Evolutionary conservation across 176 grass and related monocot genomes (phyloP).

Genomic region (Sorghum bicolor): DNA sequence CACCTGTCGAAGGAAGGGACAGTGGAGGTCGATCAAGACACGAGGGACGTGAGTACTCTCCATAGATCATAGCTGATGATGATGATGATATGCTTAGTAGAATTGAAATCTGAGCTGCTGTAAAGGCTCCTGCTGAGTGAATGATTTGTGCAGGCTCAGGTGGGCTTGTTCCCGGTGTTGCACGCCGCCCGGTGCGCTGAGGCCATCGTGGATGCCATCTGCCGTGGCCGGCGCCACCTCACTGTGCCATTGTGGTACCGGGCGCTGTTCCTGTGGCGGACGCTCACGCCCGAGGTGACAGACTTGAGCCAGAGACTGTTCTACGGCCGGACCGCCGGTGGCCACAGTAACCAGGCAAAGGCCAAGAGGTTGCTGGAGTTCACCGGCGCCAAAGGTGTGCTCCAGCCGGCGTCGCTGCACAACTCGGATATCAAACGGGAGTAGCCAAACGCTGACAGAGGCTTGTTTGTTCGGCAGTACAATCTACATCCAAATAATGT

Average conservation of each 20-base stretch:
- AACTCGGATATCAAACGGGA: constrained; percentile 44
- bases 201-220: constrained; percentile 56
- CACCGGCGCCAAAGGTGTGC: constrained; percentile 38
- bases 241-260: constrained; percentile 59
- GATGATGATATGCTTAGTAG: not conserved
- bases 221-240: constrained; percentile 43
- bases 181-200: constrained; percentile 38
- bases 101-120: too few species aligned
- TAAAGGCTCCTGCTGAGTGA: not conserved
- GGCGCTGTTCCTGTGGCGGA: constrained; percentile 53
- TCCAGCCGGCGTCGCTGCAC: constrained; percentile 55
- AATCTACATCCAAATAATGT: too few species aligned
- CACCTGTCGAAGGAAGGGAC: constrained; percentile 40
- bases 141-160: constrained; percentile 42
- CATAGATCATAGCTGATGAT: not conserved
- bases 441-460: not conserved
- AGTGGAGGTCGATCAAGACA: constrained; percentile 50
- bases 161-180: constrained; percentile 55
- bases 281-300: constrained; percentile 51
- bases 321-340: constrained; percentile 30
- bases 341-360: not conserved
- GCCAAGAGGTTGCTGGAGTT: constrained; percentile 43
- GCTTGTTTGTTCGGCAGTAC: not conserved
- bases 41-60: constrained; percentile 45
- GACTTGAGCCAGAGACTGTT: constrained; percentile 49